Base-by-base conservation (phyloP, 169 alveolate species). In the Plasmodium vivax region DNA sequence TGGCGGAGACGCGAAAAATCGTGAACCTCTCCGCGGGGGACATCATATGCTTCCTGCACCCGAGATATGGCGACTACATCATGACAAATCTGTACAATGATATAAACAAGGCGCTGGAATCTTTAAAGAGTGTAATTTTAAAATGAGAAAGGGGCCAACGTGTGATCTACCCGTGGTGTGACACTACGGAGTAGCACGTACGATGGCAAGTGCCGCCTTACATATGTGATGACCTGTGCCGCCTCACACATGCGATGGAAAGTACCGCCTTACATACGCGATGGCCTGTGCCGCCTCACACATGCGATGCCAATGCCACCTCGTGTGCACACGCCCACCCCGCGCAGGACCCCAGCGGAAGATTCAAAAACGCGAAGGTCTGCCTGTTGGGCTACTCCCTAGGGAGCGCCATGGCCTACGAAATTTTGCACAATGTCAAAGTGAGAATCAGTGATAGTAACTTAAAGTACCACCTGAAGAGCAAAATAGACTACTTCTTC, bases 331-430 rank as follows among this genome's bases (percentile, higher is more conserved):
- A 68, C n/a, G 27, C 38, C 2, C 77, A 68, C 77, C 77, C 41
- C 27, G 43, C 72, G 23, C 93, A 97, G 90, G 97, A 97, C 85
- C 93, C 95, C n/a, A 93, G 96, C 30, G 97, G 97, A 14, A 82
- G 92, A 43, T 96, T 96, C 72, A 95, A 91, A 51, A 77, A 96
- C 23, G 83, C 98, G 30, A 97, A 97, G 80, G 93, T 97, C 23
- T 97, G 96, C 27, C 79, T 96, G 19, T 93, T 97, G 51, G 98
- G 98, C 3, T 97, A 97, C 56, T 97, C 98, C 6, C 62, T 97
- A 93, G 98, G 98, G n/a, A 96, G 98, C 41, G 96, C 97, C 36
- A 96, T 97, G 83, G 95, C 96, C 34, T 96, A 97, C 83, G 98
- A 97, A 81, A 85, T 97, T 41, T 88, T 97, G 51, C 88, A 88